Evolutionary conservation across 2,329 filamentous ascomycete genomes (phyloP), one percentile per base, ranked within the genome.

Genomic region (Pseudogymnoascus sp.): DNA sequence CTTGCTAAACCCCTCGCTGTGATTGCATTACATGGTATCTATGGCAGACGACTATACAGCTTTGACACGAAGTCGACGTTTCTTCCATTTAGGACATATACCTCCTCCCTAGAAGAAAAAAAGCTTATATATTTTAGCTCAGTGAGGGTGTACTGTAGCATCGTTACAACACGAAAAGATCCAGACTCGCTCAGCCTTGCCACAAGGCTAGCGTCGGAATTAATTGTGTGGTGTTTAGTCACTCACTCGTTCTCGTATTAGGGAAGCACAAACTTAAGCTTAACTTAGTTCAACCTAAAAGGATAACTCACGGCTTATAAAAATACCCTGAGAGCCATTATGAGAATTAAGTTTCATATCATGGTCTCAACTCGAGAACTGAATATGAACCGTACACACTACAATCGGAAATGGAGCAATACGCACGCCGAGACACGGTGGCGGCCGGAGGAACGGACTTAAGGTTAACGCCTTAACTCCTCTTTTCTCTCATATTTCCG

Each of bases 401-500:
- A 31, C 46, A 53, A 31, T 11, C 15, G 17, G 15, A n/a, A 4
- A 10, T 31, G 26, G 15, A 11, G 9, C 15, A 17, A 50, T 31
- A 4, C 15, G 26, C 4, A 13, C 7, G 23, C 23, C 23, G 23
- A 53, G 44, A 17, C 44, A 53, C 4, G 7, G n/a, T 53, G 46
- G 15, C 46, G 46, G 15, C 9, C 46, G 26, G 26, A 53, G 7
- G 26, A 31, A 53, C 46, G 46, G 46, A 53, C 26, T 53, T 53
- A 50, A 50, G 13, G 15, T n/a, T 46, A 53, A 53, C 9, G 17
- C 46, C 46, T 53, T 53, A 53, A 11, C 26, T 53, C 46, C 46
- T 53, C 46, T 53, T 53, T 53, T 53, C 46, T 53, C 46, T 53
- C 46, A 53, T 19, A 53, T 53, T 31, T 31, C n/a, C 46, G 26